These are phyloP conservation scores for Entomortierella lignicola DNA, from an alignment of 192 early-diverging fungal species.

Conservation along the genomic window DNA sequence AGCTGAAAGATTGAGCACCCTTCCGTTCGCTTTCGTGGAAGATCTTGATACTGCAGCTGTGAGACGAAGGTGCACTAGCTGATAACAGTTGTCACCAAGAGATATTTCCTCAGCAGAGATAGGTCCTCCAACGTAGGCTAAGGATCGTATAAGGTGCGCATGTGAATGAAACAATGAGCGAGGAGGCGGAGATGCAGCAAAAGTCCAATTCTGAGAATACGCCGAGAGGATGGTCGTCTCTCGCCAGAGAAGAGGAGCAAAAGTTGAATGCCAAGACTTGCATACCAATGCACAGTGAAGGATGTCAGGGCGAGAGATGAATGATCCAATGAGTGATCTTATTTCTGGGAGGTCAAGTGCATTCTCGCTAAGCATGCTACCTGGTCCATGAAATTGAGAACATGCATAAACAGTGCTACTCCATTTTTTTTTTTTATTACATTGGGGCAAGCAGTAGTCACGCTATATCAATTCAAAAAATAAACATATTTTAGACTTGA, in stretches of 20 bases:
- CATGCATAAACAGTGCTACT: too few species aligned
- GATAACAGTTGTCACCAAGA: not conserved
- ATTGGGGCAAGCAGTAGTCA: too few species aligned
- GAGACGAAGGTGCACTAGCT: not conserved
- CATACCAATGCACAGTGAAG: constrained; percentile 4
- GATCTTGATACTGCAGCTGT: not conserved
- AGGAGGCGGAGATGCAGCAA: not conserved
- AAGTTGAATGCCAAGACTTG: constrained; percentile 18
- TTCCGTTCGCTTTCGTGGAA: not conserved
- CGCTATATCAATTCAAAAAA: too few species aligned
- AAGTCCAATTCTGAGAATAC: not conserved
- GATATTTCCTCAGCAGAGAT: not conserved
- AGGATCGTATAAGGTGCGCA: constrained; percentile 7
- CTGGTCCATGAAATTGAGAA: too few species aligned
- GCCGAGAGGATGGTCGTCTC: constrained; percentile 4
- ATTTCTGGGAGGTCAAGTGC: constrained; percentile 30
- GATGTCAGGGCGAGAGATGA: constrained; percentile 12
- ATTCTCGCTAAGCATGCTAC: constrained; percentile 1
- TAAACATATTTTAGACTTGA: too few species aligned
- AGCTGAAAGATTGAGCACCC: not conserved
- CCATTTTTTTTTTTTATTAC: too few species aligned
- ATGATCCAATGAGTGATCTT: constrained; percentile 10
- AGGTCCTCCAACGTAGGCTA: not conserved
- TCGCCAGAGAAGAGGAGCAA: constrained; percentile 24
- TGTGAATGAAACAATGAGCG: not conserved